Conservation (phyloP, 179 eudicot species). For the Gypsophila paniculata region DNA sequence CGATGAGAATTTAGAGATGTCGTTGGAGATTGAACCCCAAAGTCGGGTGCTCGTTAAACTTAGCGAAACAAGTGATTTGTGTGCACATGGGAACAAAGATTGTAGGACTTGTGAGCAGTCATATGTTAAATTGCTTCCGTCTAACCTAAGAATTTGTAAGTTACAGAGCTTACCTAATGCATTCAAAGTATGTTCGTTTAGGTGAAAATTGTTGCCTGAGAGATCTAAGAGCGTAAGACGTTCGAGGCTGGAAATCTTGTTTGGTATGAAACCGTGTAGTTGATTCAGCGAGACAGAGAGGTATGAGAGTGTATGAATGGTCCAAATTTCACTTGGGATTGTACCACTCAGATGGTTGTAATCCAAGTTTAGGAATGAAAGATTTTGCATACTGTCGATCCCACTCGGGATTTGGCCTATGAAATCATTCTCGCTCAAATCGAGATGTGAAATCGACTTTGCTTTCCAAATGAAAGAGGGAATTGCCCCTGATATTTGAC, state of each 20-base stretch:
- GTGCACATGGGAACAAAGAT: slow-evolving; percentile 7
- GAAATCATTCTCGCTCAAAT: slow-evolving; percentile 8
- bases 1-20: slow-evolving; percentile 6
- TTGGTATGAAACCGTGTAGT: background rate
- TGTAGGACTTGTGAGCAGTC: slow-evolving; percentile 7
- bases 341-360: background rate
- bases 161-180: slow-evolving; percentile 15
- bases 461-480: slow-evolving; percentile 9
- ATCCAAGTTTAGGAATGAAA: background rate
- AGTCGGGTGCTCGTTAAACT: background rate
- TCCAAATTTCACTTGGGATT: slow-evolving; percentile 16
- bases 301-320: background rate
- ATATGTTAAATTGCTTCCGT: background rate
- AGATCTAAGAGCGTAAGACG: background rate
- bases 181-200: background rate
- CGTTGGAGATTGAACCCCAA: slow-evolving; percentile 23
- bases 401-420: slow-evolving; percentile 15
- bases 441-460: slow-evolving; percentile 22
- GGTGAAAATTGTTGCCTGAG: background rate
- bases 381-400: background rate
- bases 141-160: background rate
- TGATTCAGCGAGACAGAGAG: background rate
- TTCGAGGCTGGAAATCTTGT: background rate
- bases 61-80: background rate
- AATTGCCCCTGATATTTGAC: background rate